These are phyloP conservation scores for Omphalea diandra DNA, from an alignment of 441 rosid genomes.

Conservation along the genomic window DNA sequence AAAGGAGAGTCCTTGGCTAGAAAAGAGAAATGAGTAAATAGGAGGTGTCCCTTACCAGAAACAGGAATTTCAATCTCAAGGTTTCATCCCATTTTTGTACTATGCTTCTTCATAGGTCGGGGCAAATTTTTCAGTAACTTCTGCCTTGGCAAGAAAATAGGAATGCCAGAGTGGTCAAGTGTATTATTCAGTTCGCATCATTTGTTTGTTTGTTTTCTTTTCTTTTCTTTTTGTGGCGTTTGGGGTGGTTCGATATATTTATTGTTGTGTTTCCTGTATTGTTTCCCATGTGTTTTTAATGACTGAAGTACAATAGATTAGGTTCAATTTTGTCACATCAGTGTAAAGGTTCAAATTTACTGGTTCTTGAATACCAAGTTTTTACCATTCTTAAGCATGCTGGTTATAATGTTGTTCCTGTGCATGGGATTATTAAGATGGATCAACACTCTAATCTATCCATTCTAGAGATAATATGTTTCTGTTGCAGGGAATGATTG, in stretches of 20 bases:
- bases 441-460: background rate
- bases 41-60: background rate
- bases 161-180: background rate
- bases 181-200: background rate
- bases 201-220: conserved; percentile 6
- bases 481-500: background rate
- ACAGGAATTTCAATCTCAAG: background rate
- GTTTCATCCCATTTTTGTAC: conserved; percentile 8
- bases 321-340: conserved; percentile 19
- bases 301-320: background rate
- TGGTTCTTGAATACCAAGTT: background rate
- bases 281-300: conserved; percentile 2
- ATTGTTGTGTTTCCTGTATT: conserved; percentile 7
- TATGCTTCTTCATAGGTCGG: conserved; percentile 1
- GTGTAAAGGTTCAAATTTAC: conserved; percentile 17
- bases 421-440: background rate
- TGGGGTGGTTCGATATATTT: background rate
- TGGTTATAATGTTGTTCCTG: background rate
- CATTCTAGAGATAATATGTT: background rate
- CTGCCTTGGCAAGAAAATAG: conserved; percentile 13
- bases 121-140: background rate
- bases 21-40: conserved; percentile 48
- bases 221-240: background rate
- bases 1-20: conserved; percentile 84
- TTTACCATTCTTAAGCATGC: background rate